Percentiles rank a stretch among this genome's conserved stretches.
Evolutionary conservation across 768 basidiomycete genomes (phyloP).

Genomic region (Cubamyces sp.): DNA sequence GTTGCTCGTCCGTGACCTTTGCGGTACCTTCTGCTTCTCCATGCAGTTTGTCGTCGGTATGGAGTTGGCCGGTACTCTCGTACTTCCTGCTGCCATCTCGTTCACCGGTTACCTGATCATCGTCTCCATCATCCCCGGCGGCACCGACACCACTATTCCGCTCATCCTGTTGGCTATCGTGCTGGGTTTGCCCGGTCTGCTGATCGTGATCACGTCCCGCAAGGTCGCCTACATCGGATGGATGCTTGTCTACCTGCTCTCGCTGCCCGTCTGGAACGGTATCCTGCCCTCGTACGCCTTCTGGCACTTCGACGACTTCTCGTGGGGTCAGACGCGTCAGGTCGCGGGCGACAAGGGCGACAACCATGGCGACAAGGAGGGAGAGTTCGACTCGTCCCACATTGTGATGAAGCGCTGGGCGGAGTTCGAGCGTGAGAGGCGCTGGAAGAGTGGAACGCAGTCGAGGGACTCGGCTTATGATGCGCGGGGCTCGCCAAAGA

Average conservation of each 20-base stretch:
- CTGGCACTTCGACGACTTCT: slow-evolving; percentile 99
- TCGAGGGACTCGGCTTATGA: slow-evolving; percentile 82
- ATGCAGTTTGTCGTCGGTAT: slow-evolving; percentile 99
- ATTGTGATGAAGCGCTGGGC: slow-evolving; percentile 99
- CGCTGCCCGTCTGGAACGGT: slow-evolving; percentile 97
- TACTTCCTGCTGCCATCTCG: slow-evolving; percentile 94
- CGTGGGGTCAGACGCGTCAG: slow-evolving; percentile 94
- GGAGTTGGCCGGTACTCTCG: slow-evolving; percentile 96
- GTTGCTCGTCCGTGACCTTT: slow-evolving; percentile 94
- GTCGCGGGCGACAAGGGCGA: slow-evolving; percentile 68
- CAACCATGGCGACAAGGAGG: slow-evolving; percentile 90
- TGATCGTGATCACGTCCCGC: slow-evolving; percentile 95
- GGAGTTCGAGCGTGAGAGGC: slow-evolving; percentile 94
- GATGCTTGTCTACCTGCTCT: slow-evolving; percentile 94
- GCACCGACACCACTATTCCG: slow-evolving; percentile 81
- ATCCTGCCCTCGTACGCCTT: slow-evolving; percentile 95
- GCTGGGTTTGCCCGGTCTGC: slow-evolving; percentile 91
- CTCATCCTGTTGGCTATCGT: slow-evolving; percentile 92
- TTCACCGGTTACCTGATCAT: slow-evolving; percentile 96
- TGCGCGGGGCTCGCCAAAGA: slow-evolving; percentile 49
- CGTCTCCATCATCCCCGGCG: slow-evolving; percentile 80
- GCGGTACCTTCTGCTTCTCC: slow-evolving; percentile 99
- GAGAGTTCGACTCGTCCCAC: slow-evolving; percentile 94
- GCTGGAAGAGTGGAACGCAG: slow-evolving; percentile 87
- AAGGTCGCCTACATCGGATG: slow-evolving; percentile 95